Percentiles rank a stretch among this genome's conserved stretches.
Evolutionary conservation across 257 asterid genomes (phyloP).

Genomic region (Cynanchum wilfordii): DNA sequence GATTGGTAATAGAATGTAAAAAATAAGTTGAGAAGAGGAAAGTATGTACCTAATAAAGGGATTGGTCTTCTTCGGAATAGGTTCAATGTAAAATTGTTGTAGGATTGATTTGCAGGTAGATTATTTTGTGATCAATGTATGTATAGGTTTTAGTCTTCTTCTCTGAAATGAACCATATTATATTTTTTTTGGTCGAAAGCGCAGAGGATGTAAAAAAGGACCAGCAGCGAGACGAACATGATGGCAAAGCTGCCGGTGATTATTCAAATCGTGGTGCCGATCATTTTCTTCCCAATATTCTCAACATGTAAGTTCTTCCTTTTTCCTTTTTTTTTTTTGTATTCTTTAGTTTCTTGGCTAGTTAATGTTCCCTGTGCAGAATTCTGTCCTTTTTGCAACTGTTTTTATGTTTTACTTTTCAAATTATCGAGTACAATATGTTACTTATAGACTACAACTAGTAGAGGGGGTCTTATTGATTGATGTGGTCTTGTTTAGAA

Average conservation of each 20-base stretch:
- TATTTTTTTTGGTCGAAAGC: conserved; percentile 22
- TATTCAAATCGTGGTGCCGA: conserved; percentile 30
- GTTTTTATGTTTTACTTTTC: background rate
- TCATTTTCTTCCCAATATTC: conserved; percentile 61
- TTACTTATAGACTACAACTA: background rate
- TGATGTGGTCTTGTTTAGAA: background rate
- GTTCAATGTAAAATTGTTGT: too few relatives aligned
- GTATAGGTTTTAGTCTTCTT: background rate
- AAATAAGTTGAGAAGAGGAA: too few relatives aligned
- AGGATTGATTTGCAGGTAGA: too few relatives aligned
- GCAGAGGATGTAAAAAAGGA: conserved; percentile 27
- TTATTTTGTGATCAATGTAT: too few relatives aligned
- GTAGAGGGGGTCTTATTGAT: background rate
- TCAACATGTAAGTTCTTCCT: conserved; percentile 49
- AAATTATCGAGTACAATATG: background rate
- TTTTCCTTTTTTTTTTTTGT: background rate
- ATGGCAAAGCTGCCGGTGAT: conserved; percentile 33
- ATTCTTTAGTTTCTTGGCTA: background rate
- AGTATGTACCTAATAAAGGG: too few relatives aligned
- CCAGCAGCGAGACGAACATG: conserved; percentile 30
- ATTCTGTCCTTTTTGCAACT: background rate
- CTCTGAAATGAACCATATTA: background rate
- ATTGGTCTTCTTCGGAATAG: too few relatives aligned
- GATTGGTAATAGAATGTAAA: too few relatives aligned
- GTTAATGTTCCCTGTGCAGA: background rate